These are phyloP conservation scores for Retiboletus flavoniger DNA, from an alignment of 1,284 basidiomycete species.

Conservation along the genomic window DNA sequence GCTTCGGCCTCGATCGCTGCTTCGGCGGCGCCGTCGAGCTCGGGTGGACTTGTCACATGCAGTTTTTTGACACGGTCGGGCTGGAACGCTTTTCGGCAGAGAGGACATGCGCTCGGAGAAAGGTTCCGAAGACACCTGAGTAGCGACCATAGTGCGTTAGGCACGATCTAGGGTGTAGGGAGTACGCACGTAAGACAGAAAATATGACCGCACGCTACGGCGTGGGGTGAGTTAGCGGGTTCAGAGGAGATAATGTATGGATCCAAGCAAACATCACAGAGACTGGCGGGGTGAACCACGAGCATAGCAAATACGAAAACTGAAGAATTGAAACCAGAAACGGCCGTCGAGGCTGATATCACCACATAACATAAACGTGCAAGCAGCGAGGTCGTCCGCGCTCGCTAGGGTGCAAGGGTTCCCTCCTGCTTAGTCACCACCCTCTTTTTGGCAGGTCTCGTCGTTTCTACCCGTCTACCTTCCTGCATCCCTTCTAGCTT, in stretches of 20 bases:
- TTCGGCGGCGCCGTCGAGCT: conserved; percentile 35
- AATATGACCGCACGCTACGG: conserved; percentile 67
- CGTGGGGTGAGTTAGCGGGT: conserved; percentile 52
- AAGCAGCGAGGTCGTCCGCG: conserved; percentile 20
- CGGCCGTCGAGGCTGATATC: conserved; percentile 28
- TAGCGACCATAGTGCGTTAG: conserved; percentile 2
- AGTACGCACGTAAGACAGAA: conserved; percentile 60
- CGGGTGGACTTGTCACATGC: conserved; percentile 49
- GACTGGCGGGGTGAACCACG: conserved; percentile 60
- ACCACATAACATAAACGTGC: conserved; percentile 38
- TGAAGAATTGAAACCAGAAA: conserved; percentile 25
- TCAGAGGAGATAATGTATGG: conserved; percentile 48
- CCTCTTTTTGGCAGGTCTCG: conserved; percentile 22
- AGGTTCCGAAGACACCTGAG: conserved; percentile 51
- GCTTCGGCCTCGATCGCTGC: conserved; percentile 31
- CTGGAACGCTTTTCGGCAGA: conserved; percentile 60
- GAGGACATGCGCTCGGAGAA: conserved; percentile 54
- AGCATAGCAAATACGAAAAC: conserved; percentile 39
- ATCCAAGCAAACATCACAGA: conserved; percentile 69
- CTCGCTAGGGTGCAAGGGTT: conserved; percentile 22
- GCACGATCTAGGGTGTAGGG: conserved; percentile 14
- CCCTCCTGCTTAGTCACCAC: conserved; percentile 26
- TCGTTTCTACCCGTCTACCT: conserved; percentile 7
- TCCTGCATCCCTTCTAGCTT: not conserved
- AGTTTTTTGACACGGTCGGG: conserved; percentile 57